Percentiles rank a stretch among this genome's conserved stretches.
Evolutionary conservation across 768 basidiomycete genomes (phyloP).

Genomic region (Suillus subaureus): DNA sequence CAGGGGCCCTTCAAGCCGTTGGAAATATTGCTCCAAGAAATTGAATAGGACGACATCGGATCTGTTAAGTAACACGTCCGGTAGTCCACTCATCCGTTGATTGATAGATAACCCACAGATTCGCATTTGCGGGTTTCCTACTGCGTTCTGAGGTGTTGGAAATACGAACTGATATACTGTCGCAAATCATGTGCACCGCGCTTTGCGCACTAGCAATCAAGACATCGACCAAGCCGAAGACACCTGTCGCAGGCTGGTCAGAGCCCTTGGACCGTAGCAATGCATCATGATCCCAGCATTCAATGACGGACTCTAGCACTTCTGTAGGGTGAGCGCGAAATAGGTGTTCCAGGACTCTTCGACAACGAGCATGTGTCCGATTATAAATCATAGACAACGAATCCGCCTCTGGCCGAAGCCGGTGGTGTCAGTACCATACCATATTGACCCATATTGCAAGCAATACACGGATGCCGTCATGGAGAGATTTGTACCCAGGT

Average conservation of each 20-base stretch:
- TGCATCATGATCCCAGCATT: slow-evolving; percentile 74
- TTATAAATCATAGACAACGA: slow-evolving; percentile 67
- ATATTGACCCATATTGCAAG: slow-evolving; percentile 74
- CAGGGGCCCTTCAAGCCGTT: slow-evolving; percentile 83
- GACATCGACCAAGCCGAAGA: slow-evolving; percentile 83
- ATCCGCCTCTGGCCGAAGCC: slow-evolving; percentile 61
- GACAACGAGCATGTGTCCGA: slow-evolving; percentile 68
- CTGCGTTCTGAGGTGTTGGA: slow-evolving; percentile 56
- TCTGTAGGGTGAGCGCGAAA: slow-evolving; percentile 81
- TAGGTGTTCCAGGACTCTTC: slow-evolving; percentile 80
- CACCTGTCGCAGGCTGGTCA: slow-evolving; percentile 45
- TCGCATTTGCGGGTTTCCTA: slow-evolving; percentile 63
- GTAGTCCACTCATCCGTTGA: not conserved
- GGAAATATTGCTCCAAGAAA: slow-evolving; percentile 87
- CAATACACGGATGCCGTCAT: slow-evolving; percentile 80
- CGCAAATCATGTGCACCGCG: slow-evolving; percentile 87
- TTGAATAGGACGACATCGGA: slow-evolving; percentile 73
- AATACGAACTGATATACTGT: slow-evolving; percentile 70
- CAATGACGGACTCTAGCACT: slow-evolving; percentile 81
- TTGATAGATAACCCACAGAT: slow-evolving; percentile 52
- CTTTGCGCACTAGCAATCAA: slow-evolving; percentile 84
- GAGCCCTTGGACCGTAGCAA: slow-evolving; percentile 47
- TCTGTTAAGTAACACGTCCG: slow-evolving; percentile 39
- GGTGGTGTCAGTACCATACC: slow-evolving; percentile 48
- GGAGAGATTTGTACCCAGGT: slow-evolving; percentile 75